phyloP scores from a whole-genome alignment of 495 filamentous ascomycete species.

The Aspergillus nanangensis region DNA sequence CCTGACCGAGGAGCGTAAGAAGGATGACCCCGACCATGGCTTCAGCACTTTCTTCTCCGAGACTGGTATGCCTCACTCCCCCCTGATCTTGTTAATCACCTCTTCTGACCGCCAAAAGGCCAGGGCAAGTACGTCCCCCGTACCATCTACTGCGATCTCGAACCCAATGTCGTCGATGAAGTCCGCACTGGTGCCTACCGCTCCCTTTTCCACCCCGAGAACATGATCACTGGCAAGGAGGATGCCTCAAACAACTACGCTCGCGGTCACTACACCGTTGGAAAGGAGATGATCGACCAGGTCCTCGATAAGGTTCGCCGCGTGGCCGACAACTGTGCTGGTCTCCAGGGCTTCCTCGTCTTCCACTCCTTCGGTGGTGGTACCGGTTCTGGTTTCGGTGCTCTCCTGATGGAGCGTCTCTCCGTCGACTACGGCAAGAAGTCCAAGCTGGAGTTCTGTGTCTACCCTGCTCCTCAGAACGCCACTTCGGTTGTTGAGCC shows the following conservation, averaged over 20 bases:
- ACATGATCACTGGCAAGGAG: conserved; percentile 99
- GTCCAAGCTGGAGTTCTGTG: conserved; percentile 98
- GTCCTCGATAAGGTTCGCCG: conserved; percentile 94
- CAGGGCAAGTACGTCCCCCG: conserved; percentile 98
- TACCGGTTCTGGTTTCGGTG: conserved; percentile 97
- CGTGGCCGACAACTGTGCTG: conserved; percentile 93
- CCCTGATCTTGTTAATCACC: conserved; percentile 1
- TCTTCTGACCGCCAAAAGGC: conserved; percentile 48
- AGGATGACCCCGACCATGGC: conserved; percentile 89
- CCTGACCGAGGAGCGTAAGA: conserved; percentile 97
- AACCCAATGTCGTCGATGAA: conserved; percentile 99
- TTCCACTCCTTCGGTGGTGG: conserved; percentile 99
- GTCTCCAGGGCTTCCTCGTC: conserved; percentile 97
- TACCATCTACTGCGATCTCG: conserved; percentile 99
- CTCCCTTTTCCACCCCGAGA: conserved; percentile 93
- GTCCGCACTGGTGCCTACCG: conserved; percentile 97
- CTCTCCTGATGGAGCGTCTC: conserved; percentile 94
- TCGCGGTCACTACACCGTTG: conserved; percentile 97
- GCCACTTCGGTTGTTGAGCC: conserved; percentile 97
- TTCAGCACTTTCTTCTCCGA: conserved; percentile 99
- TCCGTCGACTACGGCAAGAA: conserved; percentile 99
- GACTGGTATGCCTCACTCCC: conserved; percentile 69
- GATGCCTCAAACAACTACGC: conserved; percentile 99
- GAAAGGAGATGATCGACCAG: conserved; percentile 97
- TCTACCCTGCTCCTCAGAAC: conserved; percentile 95